Evolutionary conservation across 163 green algal species (phyloP).

Genomic region (Picocystis sp.): DNA sequence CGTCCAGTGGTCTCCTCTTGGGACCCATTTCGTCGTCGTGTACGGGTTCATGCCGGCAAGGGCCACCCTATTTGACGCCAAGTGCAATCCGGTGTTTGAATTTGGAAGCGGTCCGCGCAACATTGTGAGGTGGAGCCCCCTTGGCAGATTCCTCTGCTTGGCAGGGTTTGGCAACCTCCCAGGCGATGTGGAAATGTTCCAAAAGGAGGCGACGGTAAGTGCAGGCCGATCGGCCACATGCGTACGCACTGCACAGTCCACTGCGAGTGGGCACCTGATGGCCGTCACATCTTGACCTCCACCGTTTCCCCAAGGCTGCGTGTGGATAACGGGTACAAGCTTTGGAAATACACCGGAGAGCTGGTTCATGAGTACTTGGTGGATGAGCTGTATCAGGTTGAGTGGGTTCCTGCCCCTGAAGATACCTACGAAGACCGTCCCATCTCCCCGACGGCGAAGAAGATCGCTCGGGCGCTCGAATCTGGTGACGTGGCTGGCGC

Average conservation of each 20-base stretch:
- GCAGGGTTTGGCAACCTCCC: slow-evolving; percentile 92
- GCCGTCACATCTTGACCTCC: slow-evolving; percentile 58
- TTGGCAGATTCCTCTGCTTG: slow-evolving; percentile 71
- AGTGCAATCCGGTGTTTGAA: slow-evolving; percentile 65
- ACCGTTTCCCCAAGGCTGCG: slow-evolving; percentile 76
- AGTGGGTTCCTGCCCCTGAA: slow-evolving; percentile 11
- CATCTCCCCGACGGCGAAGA: slow-evolving; percentile 5
- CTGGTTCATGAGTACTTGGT: slow-evolving; percentile 25
- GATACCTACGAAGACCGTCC: slow-evolving; percentile 43
- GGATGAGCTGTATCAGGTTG: slow-evolving; percentile 13
- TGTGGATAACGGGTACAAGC: slow-evolving; percentile 84
- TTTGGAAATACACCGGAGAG: slow-evolving; percentile 41
- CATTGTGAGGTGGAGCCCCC: slow-evolving; percentile 71
- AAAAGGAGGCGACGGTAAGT: slow-evolving; percentile 64
- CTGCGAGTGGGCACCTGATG: slow-evolving; percentile 72
- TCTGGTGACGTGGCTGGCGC: not conserved
- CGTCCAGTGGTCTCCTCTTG: slow-evolving; percentile 73
- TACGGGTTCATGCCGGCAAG: slow-evolving; percentile 75
- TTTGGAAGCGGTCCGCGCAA: slow-evolving; percentile 76
- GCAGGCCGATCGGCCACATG: slow-evolving; percentile 50
- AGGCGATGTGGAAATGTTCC: slow-evolving; percentile 77
- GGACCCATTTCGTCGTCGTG: slow-evolving; percentile 49
- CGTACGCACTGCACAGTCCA: slow-evolving; percentile 38
- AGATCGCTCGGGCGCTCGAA: not conserved
- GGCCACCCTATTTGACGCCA: slow-evolving; percentile 48